Conservation (phyloP, 352 stramenopile species). For the Plasmopara muralis region DNA sequence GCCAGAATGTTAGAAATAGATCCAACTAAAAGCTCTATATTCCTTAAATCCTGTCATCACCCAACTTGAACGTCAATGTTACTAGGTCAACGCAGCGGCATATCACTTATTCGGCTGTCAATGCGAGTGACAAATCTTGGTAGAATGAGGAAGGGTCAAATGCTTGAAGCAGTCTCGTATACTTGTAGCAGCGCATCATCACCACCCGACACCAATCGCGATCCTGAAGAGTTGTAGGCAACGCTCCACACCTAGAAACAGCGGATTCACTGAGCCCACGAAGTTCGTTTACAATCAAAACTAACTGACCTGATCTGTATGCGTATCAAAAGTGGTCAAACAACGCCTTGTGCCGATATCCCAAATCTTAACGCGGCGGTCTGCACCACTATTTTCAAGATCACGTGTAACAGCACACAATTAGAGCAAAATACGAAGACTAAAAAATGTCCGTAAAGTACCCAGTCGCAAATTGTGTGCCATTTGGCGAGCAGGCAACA, state of each 20-base stretch:
- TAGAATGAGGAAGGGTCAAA: constrained; percentile 10
- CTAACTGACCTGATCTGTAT: constrained; percentile 75
- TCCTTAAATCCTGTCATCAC: not conserved
- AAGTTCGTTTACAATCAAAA: not conserved
- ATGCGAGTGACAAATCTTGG: constrained; percentile 1
- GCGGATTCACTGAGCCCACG: too few relatives aligned
- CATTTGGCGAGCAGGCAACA: constrained; percentile 77
- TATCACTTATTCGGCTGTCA: constrained; percentile 3
- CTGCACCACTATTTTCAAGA: constrained; percentile 47
- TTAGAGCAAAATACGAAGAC: not conserved
- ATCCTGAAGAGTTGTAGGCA: constrained; percentile 82
- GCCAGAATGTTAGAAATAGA: constrained; percentile 48
- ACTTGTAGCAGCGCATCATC: constrained; percentile 87
- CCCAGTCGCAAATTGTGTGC: constrained; percentile 81
- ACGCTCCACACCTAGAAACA: constrained; percentile 81
- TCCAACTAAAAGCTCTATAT: constrained; percentile 10
- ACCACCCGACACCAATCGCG: constrained; percentile 80
- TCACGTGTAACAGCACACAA: not conserved
- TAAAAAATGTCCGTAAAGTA: constrained; percentile 20
- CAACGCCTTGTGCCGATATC: constrained; percentile 83
- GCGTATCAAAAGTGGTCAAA: constrained; percentile 85
- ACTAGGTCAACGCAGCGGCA: not conserved
- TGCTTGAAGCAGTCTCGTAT: constrained; percentile 71
- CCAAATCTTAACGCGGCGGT: constrained; percentile 91
- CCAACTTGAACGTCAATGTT: not conserved